Evolutionary conservation across 2,329 filamentous ascomycete species (phyloP), one percentile per base, ranked within the genome.

Genomic region (Aquanectria penicillioides): DNA sequence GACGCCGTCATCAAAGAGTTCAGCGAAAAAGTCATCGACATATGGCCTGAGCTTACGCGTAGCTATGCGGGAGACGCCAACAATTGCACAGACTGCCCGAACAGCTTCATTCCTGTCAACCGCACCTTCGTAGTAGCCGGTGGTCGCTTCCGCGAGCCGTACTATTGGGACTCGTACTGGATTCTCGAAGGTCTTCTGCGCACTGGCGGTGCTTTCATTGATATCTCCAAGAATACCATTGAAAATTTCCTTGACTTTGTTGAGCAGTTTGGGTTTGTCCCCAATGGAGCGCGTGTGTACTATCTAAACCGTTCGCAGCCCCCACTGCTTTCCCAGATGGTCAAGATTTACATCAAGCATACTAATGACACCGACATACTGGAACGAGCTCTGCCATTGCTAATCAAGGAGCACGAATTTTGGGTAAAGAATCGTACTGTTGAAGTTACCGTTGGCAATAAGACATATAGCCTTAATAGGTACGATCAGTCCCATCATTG

Each of bases 81-180:
- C 20, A 83, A 82, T 65, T 90, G 87, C 76, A 77, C 79, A 8
- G 80, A 80, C 28, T 90, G 87, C 61, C 86, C 86, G 28, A 82
- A 82, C 66, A 89, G 87, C 70, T 90, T 88, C 73, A 85, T 90
- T 54, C 85, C 87, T 6, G 71, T 90, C 58, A 89, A 88, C 67
- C 83, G 86, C 56, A 88, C 86, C 3, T 90, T 91, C 67, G 86
- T 91, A n/a, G 83, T 91, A 13, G 87, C 88, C 4, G 88, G 88
- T 11, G 88, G 88, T n/a, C 85, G 88, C 25, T 91, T 91, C 78
- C 80, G 88, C 28, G 88, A 91, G 73, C 82, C 86, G 2, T 91
- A 90, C 70, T 90, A 90, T 72, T 90, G 88, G 88, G 87, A 90
- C 71, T 87, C 86, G 26, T 90, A 84, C 75, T 89, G 86, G 87